phyloP scores from a whole-genome alignment of 306 rosid species.

The Hippophae rhamnoides region DNA sequence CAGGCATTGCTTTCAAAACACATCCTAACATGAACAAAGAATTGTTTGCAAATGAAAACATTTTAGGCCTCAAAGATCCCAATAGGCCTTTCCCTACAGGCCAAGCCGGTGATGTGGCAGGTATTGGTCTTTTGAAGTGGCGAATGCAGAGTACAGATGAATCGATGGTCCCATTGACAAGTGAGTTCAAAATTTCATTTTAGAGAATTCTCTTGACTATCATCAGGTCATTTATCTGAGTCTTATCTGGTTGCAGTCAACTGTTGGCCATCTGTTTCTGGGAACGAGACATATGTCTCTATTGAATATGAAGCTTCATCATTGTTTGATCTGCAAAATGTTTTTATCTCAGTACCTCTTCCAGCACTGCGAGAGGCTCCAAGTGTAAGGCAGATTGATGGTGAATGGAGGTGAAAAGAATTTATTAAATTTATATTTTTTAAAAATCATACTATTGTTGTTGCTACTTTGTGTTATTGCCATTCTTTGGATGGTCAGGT shows the following conservation, averaged over 20 bases:
- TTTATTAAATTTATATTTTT: not conserved
- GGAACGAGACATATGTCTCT: slow-evolving; percentile 89
- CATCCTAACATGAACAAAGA: slow-evolving; percentile 98
- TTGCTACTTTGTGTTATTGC: too few species aligned
- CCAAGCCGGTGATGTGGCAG: slow-evolving; percentile 69
- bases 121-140: slow-evolving; percentile 86
- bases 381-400: slow-evolving; percentile 67
- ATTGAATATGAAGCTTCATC: slow-evolving; percentile 92
- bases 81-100: slow-evolving; percentile 89
- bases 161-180: slow-evolving; percentile 71
- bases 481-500: too few species aligned
- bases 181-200: slow-evolving; percentile 32
- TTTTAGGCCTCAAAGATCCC: slow-evolving; percentile 66
- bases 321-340: slow-evolving; percentile 67
- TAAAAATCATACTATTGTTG: too few species aligned
- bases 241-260: slow-evolving; percentile 56
- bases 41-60: slow-evolving; percentile 62
- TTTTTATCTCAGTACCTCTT: slow-evolving; percentile 80
- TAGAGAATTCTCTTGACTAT: slow-evolving; percentile 11
- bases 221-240: slow-evolving; percentile 11
- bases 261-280: slow-evolving; percentile 98
- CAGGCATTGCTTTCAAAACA: slow-evolving; percentile 81
- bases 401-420: slow-evolving; percentile 72
- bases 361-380: slow-evolving; percentile 97
- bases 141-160: slow-evolving; percentile 89